Percentiles rank a stretch among this genome's conserved stretches.
These are phyloP conservation scores for Thielaviopsis punctulata DNA, from an alignment of 2,329 filamentous ascomycete species.

Conservation along the genomic window DNA sequence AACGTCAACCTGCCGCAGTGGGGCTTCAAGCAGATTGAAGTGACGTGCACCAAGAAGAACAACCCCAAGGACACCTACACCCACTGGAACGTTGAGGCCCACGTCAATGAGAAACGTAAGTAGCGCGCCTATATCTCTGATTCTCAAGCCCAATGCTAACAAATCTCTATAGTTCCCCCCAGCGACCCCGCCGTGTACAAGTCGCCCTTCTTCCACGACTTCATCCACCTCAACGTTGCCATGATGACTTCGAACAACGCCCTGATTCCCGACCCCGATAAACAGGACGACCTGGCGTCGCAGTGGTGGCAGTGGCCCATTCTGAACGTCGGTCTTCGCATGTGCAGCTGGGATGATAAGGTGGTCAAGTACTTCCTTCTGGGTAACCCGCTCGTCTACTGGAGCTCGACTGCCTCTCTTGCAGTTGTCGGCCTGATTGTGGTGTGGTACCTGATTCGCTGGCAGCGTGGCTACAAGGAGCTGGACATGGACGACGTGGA, in stretches of 20 bases:
- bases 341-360: slow-evolving; percentile 96
- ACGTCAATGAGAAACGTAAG: slow-evolving; percentile 84
- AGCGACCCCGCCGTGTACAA: slow-evolving; percentile 84
- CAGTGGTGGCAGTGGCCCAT: slow-evolving; percentile 98
- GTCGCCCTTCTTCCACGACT: slow-evolving; percentile 94
- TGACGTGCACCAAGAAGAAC: slow-evolving; percentile 85
- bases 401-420: slow-evolving; percentile 72
- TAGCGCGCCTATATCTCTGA: no score
- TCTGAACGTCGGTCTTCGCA: slow-evolving; percentile 83
- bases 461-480: slow-evolving; percentile 87
- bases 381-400: slow-evolving; percentile 91
- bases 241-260: slow-evolving; percentile 99
- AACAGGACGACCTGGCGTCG: slow-evolving; percentile 95
- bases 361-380: slow-evolving; percentile 97
- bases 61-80: slow-evolving; percentile 87
- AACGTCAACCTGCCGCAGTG: slow-evolving; percentile 95
- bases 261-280: slow-evolving; percentile 90
- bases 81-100: slow-evolving; percentile 96
- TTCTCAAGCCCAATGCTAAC: no score
- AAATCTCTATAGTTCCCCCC: slow-evolving; percentile 49
- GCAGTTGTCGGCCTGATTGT: slow-evolving; percentile 55
- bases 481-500: slow-evolving; percentile 68
- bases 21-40: slow-evolving; percentile 99
- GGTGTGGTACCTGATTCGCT: slow-evolving; percentile 75
- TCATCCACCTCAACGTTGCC: slow-evolving; percentile 92